Evolutionary conservation across 2,329 filamentous ascomycete genomes (phyloP), one percentile per base, ranked within the genome.

Genomic region (Alternaria sp.): DNA sequence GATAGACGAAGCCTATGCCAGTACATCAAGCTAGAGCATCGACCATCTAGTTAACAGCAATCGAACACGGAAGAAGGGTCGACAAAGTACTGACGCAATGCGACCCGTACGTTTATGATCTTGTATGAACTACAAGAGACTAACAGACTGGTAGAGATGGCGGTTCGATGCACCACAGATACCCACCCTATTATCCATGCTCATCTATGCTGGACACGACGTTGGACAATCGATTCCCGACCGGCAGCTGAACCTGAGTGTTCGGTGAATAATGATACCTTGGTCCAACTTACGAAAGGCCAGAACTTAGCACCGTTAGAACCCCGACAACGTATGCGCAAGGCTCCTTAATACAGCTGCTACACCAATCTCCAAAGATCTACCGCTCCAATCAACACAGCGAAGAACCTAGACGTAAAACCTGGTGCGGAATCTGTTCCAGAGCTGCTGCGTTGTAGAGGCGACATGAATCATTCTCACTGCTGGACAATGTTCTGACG

Each of bases 401-500:
- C 20, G 12, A 25, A 43, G 11, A 25, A 25, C 20, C 14, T 12
- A 1, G 11, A 16, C 20, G 9, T 8, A 36, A 36, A 10, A 2
- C 4, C 7, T 22, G 8, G 7, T 34, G 18, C 8, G 7, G 16
- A 2, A 34, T 4, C 7, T 22, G 0, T 34, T 0, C 4, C 18
- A 7, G n/a, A 20, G 38, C 12, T n/a, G n/a, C 18, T 2, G 16
- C 34, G 34, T n/a, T 4, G 30, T 22, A 20, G 12, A 10, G 1
- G 18, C 12, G 30, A 32, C 12, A 49, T 3, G 3, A 14, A 0
- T 18, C 49, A 11, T 38, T 40, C 4, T 52, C 22, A 52, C 34
- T 28, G 22, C 22, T 40, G 34, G 20, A 40, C 22, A 16, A 52
- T 40, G 25, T 52, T 52, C 49, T 40, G 32, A n/a, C 49, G 20